Evolutionary conservation across 2,329 filamentous ascomycete genomes (phyloP).

Genomic region (Teratosphaeria gauchensis): DNA sequence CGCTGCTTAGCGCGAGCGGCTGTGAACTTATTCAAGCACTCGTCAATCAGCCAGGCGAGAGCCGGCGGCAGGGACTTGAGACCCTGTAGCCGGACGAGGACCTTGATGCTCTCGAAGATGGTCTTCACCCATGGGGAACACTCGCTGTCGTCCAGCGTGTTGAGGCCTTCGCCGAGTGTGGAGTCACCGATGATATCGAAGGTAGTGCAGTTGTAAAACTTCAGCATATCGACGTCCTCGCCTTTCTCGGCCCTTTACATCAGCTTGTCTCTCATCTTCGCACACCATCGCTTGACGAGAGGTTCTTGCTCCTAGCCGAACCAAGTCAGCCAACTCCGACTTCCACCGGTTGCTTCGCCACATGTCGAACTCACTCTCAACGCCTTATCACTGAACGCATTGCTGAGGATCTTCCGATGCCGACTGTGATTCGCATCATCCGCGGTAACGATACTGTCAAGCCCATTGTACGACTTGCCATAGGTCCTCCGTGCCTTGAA

Average conservation of each 20-base stretch:
- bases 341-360: too few species aligned
- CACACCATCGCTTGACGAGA: conserved; percentile 18
- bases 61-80: too few species aligned
- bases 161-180: conserved; percentile 20
- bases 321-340: too few species aligned
- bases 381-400: conserved; percentile 22
- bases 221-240: too few species aligned
- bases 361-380: conserved; percentile 4
- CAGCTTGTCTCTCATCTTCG: too few species aligned
- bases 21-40: too few species aligned
- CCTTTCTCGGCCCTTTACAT: too few species aligned
- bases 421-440: not conserved
- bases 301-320: conserved; percentile 17
- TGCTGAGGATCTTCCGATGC: conserved; percentile 6
- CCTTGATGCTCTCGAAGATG: conserved; percentile 19
- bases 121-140: conserved; percentile 19
- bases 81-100: not conserved
- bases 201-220: conserved; percentile 2
- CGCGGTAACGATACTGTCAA: not conserved
- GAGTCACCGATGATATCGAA: conserved; percentile 24
- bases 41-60: too few species aligned
- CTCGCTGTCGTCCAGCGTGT: conserved; percentile 22
- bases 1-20: too few species aligned
- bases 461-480: not conserved
- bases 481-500: conserved; percentile 7